Base-by-base conservation (phyloP, 495 filamentous ascomycete genomes). In the Schizothecium vesticola region DNA sequence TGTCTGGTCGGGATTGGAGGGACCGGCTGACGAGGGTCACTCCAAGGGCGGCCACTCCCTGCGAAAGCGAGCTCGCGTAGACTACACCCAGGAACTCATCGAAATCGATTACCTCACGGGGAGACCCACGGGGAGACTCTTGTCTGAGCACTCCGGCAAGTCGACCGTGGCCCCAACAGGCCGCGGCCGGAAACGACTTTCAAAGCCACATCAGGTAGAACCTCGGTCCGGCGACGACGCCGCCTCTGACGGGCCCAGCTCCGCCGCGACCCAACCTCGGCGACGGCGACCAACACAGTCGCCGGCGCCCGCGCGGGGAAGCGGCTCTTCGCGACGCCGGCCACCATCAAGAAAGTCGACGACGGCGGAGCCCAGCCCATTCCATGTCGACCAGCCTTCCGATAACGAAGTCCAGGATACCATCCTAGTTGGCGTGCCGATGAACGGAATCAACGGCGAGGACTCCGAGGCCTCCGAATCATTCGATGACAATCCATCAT, bases 331-430 rank as follows among this genome's bases (percentile, higher is more conserved):
- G 16, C 56, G 69, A 56, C 80, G 81, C 58, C 78, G 77, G n/a
- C 10, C 64, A 10, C 56, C 59, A 19, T 61, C 72, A 36, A 74
- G 73, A 36, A 82, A 80, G 67, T 70, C 73, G 11, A 67, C 75
- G 3, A 55, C 66, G 0, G 76, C 66, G 1, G 76, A 79, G 56
- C 59, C 74, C 22, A 74, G 70, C 51, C 22, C 72, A 11, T 76
- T n/a, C 25, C 63, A 73, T 36, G 71, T 71, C 22, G 73, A 79
- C 29, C 74, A 81, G 58, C 71, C 70, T 1, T 71, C 73, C 29
- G 81, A 83, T 61, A 80, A 80, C 43, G 79, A 83, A 29, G 79
- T 83, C 7, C 78, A 81, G 67, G 82, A 84, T 70, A 83, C 81
- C 29, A 83, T 84, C 67, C 78, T 83, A 29, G 82, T 84, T 56